Evolutionary conservation across 2,329 filamentous ascomycete genomes (phyloP), one percentile per base, ranked within the genome.

Genomic region (Talaromyces sp.): DNA sequence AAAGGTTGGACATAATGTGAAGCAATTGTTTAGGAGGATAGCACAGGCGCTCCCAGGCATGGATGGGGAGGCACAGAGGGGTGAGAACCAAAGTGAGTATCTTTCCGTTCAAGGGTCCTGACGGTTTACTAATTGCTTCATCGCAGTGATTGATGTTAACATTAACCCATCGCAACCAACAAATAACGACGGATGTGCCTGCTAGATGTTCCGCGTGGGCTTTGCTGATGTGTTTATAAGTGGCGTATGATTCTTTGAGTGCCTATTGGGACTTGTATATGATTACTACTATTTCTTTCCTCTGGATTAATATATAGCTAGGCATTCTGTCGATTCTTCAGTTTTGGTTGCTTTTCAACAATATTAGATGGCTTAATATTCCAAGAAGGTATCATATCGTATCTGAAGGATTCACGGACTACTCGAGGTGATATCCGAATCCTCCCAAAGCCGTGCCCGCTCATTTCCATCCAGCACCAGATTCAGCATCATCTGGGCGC

Each of bases 1-100:
- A 63, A 99, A 99, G 85, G 85, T 97, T 13, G 93, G 96, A 47
- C 93, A 98, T 80, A 99, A 99, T 76, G 96, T 99, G 72, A 99
- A 99, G 85, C 91, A 90, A 71, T 84, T 99, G 65, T 99, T 99
- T 83, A 92, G 93, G 85, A 90, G 93, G 83, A 99, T 99, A 87
- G 95, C 96, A 47, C 95, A 99, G 81, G 95, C 96, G 43, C 83
- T 99, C 72, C 95, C 95, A 8, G 95, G 95, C 25, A 98, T 99
- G 95, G 95, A 99, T 79, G 93, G 92, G 15, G 89, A 93, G 70
- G 90, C 92, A 70, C 88, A 89, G 71, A 89, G 90, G 71, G 89
- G 88, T 67, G 89, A 91, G 71, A 87, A 83, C 78, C 92, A 94
- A 81, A 96, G 91, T 95, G 83, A 74, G 90, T 86, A 37, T 39